phyloP scores from a whole-genome alignment of 805 yeast genomes.

The Yamadazyma philogaea region DNA sequence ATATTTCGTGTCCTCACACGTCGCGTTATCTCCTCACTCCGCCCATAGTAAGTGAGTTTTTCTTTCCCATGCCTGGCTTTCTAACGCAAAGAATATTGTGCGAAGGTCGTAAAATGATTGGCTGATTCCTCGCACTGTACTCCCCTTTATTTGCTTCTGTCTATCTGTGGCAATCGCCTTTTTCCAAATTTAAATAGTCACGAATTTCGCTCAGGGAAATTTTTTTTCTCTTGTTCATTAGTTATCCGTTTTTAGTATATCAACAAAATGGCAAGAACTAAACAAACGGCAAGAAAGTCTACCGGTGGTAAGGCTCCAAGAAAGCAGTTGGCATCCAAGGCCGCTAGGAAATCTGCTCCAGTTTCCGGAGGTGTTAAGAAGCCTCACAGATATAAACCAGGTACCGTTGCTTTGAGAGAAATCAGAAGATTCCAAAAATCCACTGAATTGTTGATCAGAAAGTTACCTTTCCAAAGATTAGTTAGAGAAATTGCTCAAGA shows the following conservation, averaged over 20 bases:
- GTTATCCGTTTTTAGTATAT: constrained; percentile 1
- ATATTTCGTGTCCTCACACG: not conserved
- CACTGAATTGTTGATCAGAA: constrained; percentile 91
- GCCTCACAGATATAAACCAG: constrained; percentile 96
- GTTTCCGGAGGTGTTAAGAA: constrained; percentile 90
- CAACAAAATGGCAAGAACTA: constrained; percentile 76
- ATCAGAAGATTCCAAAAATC: constrained; percentile 97
- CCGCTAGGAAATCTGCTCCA: constrained; percentile 93
- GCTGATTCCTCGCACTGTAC: not conserved
- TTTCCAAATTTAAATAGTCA: constrained; percentile 2
- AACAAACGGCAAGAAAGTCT: constrained; percentile 92
- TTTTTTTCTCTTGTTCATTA: no score
- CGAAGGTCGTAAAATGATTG: not conserved
- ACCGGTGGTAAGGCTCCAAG: constrained; percentile 97
- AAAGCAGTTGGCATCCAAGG: constrained; percentile 88
- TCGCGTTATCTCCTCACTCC: not conserved
- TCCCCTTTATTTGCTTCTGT: not conserved
- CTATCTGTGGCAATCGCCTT: not conserved
- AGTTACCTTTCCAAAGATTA: constrained; percentile 95
- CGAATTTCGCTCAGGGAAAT: not conserved
- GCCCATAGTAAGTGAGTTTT: not conserved
- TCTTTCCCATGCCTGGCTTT: not conserved
- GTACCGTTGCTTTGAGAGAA: constrained; percentile 95
- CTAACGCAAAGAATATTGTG: not conserved
- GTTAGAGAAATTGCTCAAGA: constrained; percentile 96